These are phyloP conservation scores for Eutrema japonicum DNA, from an alignment of 345 rosid genomes.

Conservation along the genomic window DNA sequence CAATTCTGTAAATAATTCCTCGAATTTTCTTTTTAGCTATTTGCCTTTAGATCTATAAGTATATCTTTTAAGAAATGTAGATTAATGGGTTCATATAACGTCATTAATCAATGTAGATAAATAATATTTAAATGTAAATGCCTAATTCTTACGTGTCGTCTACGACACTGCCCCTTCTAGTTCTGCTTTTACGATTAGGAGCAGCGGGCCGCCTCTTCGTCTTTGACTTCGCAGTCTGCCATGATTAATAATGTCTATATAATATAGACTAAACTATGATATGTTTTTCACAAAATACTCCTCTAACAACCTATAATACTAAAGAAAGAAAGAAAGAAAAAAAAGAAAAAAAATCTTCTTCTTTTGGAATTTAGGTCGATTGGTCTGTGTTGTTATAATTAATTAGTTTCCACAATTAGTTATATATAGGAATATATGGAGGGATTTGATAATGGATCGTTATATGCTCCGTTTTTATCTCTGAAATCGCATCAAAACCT, in stretches of 20 bases:
- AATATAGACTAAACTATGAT: constrained; percentile 16
- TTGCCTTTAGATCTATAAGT: not conserved
- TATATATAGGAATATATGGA: constrained; percentile 26
- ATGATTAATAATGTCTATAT: constrained; percentile 35
- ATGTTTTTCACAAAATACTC: constrained; percentile 24
- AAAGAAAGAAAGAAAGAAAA: not conserved
- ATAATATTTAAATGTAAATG: constrained; percentile 8
- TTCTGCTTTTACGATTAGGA: constrained; percentile 24
- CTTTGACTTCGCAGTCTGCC: constrained; percentile 43
- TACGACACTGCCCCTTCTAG: constrained; percentile 37
- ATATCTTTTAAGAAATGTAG: not conserved
- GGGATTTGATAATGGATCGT: constrained; percentile 30
- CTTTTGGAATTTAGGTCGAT: constrained; percentile 9
- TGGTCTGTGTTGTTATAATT: not conserved
- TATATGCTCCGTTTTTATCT: constrained; percentile 35
- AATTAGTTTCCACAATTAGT: not conserved
- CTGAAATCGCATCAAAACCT: constrained; percentile 29
- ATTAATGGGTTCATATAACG: constrained; percentile 3
- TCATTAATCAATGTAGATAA: not conserved
- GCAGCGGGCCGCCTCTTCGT: constrained; percentile 44
- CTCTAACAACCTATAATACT: constrained; percentile 1
- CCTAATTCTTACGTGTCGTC: constrained; percentile 41
- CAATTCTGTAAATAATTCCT: not conserved
- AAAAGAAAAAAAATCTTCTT: not conserved
- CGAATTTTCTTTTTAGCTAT: not conserved